Percentiles rank a stretch among this genome's conserved stretches.
Evolutionary conservation across 345 rosid genomes (phyloP).

Genomic region (Garcia nutans): DNA sequence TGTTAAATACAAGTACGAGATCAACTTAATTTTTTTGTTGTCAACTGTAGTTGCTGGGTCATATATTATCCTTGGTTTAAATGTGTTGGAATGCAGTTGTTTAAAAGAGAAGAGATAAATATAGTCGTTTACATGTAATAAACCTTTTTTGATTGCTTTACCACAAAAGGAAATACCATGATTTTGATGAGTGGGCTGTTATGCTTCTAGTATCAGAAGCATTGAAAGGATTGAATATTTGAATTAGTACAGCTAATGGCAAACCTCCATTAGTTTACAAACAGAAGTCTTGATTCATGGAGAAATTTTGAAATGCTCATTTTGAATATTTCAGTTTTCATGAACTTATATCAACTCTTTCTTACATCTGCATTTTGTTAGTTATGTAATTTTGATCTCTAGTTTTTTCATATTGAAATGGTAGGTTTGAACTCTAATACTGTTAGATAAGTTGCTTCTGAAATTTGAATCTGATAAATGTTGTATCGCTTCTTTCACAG

Average conservation of each 20-base stretch:
- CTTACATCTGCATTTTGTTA: not conserved
- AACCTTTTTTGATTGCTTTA: not conserved
- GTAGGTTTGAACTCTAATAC: not conserved
- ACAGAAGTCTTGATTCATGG: not conserved
- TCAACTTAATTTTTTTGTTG: not conserved
- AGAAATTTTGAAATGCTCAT: not conserved
- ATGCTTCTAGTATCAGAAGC: too few relatives aligned
- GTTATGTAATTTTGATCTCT: not conserved
- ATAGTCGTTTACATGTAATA: not conserved
- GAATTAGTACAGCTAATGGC: not conserved
- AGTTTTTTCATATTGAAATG: not conserved
- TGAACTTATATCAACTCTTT: not conserved
- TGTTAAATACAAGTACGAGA: not conserved
- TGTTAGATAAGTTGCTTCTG: not conserved
- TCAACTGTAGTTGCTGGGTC: not conserved
- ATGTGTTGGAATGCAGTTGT: not conserved
- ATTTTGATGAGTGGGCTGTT: not conserved
- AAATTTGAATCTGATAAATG: slow-evolving; percentile 4
- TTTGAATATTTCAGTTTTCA: not conserved
- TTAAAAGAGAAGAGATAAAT: too few relatives aligned
- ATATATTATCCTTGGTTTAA: not conserved
- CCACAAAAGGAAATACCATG: not conserved
- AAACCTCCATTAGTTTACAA: not conserved
- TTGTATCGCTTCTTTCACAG: slow-evolving; percentile 10
- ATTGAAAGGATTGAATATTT: not conserved